Base-by-base conservation (phyloP, 148 eudicot genomes). In the Spergularia bocconei region DNA sequence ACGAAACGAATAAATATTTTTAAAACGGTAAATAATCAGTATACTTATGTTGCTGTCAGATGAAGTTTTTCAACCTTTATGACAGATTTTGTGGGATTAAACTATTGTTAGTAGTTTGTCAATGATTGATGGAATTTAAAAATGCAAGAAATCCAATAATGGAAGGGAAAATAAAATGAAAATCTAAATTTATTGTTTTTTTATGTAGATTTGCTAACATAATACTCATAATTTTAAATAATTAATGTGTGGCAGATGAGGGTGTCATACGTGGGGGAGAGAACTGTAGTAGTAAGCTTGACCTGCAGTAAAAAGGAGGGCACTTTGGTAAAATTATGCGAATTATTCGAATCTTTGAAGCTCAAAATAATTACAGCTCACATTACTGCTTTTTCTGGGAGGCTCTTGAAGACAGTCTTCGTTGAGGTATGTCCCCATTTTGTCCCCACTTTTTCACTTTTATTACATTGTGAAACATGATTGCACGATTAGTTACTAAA, bases 341-440 rank as follows among this genome's bases (percentile, higher is more conserved):
- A 89, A 72, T 82, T 79, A 51, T 89, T 93, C 73, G 96, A 93
- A 67, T 80, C 98, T 13, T 86, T 93, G 86, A 89, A 91, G 82
- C 87, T 93, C 79, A 93, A 89, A 71, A 68, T 90, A 48, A 79
- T 90, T 60, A 86, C 93, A 3, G 84, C 89, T 73, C 90, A 82
- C 70, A 89, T 93, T 51, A 86, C 90, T 56, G 79, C 86, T 81
- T 86, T 89, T 72, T 86, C 93, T n/a, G 96, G 86, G 5, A 86
- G 83, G 77, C 86, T 93, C 71, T 76, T 89, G 63, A 87, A 89
- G 80, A 93, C 98, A 0, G 72, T 87, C 0, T 89, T 93, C 21
- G 21, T 93, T 61, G 87, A 93, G 98, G 98, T 90, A 20, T 61
- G 57, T 44, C 12, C 65, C 67, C 71, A 19, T 23, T 16, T 63